These are phyloP conservation scores for Backusella westeae DNA, from an alignment of 192 early-diverging fungal species.

Conservation along the genomic window DNA sequence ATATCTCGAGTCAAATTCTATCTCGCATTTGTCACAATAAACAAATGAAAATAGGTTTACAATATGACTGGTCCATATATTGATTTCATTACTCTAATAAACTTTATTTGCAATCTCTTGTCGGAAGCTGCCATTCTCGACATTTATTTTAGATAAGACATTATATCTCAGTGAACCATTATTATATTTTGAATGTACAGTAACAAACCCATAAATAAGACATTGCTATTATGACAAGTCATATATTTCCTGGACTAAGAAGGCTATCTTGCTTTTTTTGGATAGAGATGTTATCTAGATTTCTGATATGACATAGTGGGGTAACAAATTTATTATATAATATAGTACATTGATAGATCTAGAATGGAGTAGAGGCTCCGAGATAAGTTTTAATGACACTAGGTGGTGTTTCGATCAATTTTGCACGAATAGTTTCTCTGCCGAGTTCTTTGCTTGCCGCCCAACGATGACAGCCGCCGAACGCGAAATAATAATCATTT, in stretches of 20 bases:
- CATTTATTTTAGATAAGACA: background rate
- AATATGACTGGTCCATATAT: background rate
- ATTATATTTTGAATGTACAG: too few relatives aligned
- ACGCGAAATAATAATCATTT: slow-evolving; percentile 26
- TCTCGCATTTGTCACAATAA: background rate
- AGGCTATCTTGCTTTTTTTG: background rate
- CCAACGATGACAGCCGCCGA: slow-evolving; percentile 29
- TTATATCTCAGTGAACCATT: background rate
- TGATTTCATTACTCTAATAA: background rate
- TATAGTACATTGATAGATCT: background rate
- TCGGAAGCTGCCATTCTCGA: background rate
- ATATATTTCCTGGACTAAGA: too few relatives aligned
- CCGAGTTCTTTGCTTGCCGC: slow-evolving; percentile 24
- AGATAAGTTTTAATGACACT: slow-evolving; percentile 20
- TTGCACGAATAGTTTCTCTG: slow-evolving; percentile 9
- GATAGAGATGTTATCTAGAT: background rate
- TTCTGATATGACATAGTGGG: background rate
- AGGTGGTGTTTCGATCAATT: slow-evolving; percentile 21
- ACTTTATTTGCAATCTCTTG: background rate
- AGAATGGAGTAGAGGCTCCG: slow-evolving; percentile 22
- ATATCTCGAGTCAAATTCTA: background rate
- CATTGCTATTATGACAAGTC: too few relatives aligned
- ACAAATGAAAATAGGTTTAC: background rate
- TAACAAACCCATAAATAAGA: too few relatives aligned
- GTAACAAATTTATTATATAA: background rate